A percentile compares a stretch with the other conserved stretches of the same genome.
phyloP scores from a whole-genome alignment of 2,329 filamentous ascomycete genomes.

The Aspergillus sp. region DNA sequence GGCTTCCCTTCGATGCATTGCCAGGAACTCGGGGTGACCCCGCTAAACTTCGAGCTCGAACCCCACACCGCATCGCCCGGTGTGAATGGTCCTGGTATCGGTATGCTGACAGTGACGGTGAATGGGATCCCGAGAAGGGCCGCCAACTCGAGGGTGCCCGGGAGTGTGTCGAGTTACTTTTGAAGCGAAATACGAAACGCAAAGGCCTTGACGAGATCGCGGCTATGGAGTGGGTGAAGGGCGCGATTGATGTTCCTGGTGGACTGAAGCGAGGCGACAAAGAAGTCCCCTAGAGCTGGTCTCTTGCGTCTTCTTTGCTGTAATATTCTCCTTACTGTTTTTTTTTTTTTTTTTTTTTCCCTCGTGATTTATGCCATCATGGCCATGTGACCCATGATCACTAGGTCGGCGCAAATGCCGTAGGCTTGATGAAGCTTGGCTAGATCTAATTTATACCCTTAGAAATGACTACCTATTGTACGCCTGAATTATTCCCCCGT shows the following conservation, averaged over 20 bases:
- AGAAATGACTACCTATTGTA: background rate
- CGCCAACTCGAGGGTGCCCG: conserved; percentile 71
- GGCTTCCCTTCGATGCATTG: conserved; percentile 87
- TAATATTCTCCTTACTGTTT: conserved; percentile 3
- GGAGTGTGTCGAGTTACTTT: conserved; percentile 75
- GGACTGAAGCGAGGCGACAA: conserved; percentile 55
- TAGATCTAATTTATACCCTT: conserved; percentile 14
- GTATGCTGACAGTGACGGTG: conserved; percentile 79
- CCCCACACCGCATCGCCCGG: conserved; percentile 89
- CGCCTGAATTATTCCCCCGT: background rate
- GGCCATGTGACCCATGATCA: conserved; percentile 2
- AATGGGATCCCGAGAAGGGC: conserved; percentile 72
- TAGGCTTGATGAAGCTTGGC: background rate
- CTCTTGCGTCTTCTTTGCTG: conserved; percentile 13
- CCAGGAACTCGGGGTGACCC: conserved; percentile 73
- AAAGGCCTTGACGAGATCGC: conserved; percentile 74
- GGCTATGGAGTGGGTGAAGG: conserved; percentile 71
- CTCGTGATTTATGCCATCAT: conserved; percentile 1
- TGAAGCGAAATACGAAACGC: conserved; percentile 78
- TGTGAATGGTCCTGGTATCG: conserved; percentile 95
- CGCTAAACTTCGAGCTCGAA: conserved; percentile 73
- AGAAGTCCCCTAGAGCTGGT: conserved; percentile 46
- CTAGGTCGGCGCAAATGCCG: background rate
- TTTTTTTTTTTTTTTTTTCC: background rate
- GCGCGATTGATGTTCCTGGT: conserved; percentile 67